Evolutionary conservation across 192 early-diverging fungal species (phyloP).

Genomic region (Coemansia asiatica): DNA sequence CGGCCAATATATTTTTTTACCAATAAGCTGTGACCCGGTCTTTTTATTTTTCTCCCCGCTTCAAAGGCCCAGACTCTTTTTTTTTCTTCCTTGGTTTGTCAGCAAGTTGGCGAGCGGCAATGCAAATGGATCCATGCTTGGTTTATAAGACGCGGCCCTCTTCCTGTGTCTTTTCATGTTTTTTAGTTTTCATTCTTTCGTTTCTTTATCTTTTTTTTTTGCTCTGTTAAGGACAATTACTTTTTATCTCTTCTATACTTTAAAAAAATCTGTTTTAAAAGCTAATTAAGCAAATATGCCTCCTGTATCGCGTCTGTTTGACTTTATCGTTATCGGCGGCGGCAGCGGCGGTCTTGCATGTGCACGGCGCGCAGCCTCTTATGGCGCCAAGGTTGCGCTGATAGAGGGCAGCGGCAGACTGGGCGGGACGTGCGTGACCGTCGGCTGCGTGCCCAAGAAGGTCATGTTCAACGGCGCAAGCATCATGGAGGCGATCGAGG

Average conservation of each 20-base stretch:
- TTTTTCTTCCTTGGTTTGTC: neutral
- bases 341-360: constrained; percentile 90
- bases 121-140: neutral
- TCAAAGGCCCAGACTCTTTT: neutral
- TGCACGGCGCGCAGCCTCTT: constrained; percentile 86
- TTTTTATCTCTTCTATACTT: constrained; percentile 1
- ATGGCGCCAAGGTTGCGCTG: constrained; percentile 88
- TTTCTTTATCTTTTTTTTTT: constrained; percentile 12
- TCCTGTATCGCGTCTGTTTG: constrained; percentile 60
- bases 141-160: neutral
- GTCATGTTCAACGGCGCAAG: constrained; percentile 96
- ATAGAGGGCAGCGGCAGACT: constrained; percentile 78
- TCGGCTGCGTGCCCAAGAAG: constrained; percentile 89
- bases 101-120: neutral
- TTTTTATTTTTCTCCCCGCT: neutral
- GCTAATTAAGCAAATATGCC: constrained; percentile 18
- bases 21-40: neutral
- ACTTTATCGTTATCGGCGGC: constrained; percentile 96
- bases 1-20: neutral
- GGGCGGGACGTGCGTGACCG: constrained; percentile 93
- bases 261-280: neutral
- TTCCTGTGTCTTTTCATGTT: neutral
- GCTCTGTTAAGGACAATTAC: neutral
- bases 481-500: constrained; percentile 82
- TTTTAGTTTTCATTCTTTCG: neutral